Evolutionary conservation across 2,329 filamentous ascomycete genomes (phyloP), one percentile per base, ranked within the genome.

Genomic region (Bipolaris bicolor): DNA sequence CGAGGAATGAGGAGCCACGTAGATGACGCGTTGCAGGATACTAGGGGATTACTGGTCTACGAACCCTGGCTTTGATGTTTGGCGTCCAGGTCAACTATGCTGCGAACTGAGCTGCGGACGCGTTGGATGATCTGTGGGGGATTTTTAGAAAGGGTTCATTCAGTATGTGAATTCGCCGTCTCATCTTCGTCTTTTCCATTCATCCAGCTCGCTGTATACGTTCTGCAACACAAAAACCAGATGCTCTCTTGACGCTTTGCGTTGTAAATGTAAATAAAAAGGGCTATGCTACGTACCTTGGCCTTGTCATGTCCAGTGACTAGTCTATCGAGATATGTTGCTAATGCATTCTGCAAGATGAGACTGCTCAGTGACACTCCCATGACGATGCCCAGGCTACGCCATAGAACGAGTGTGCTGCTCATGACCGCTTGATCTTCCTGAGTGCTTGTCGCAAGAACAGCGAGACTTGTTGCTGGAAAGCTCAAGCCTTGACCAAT

Each of bases 321-420:
- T 33, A 83, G 81, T 10, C 71, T 61, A 4, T 84, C 75, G 5
- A 94, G 80, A 63, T 87, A 88, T 16, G 80, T 76, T 7, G 84
- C 76, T 49, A 94, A 78, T 0, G 85, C 82, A 67, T 92, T 92
- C 77, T 94, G 90, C 60, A 93, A 79, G 7, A 92, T 84, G 55
- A 92, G 81, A 70, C 88, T 90, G 63, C 86, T 90, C 50, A 83
- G 79, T 0, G 90, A 86, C 43, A 93, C 84, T n/a, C 90, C 90
- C 68, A 92, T 81, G 1, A 93, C 89, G 54, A 83, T 84, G 6
- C 90, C 90, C 5, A 93, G 76, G 56, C 85, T 86, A 52, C 90
- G 83, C 86, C 88, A 92, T 16, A 93, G 78, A 16, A 89, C 83
- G 58, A 93, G 78, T 0, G 90, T 91, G 51, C 84, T 86, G 1